phyloP scores from a whole-genome alignment of 352 stramenopile species.

The Thalassiosira ordinaria region DNA sequence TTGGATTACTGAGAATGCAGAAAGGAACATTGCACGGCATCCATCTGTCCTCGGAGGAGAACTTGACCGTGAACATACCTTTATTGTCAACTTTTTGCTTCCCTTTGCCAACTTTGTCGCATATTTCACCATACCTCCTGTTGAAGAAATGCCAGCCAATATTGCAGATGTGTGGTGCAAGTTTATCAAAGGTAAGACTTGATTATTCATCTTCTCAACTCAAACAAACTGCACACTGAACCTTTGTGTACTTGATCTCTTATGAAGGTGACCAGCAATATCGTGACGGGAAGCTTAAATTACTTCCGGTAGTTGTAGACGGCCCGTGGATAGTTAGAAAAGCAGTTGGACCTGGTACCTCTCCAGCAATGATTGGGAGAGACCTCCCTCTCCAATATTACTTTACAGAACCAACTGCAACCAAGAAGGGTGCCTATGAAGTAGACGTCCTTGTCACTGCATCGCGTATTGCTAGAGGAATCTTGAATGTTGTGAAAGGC shows the following conservation, averaged over 20 bases:
- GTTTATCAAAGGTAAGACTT: slow-evolving; percentile 79
- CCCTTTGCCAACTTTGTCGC: slow-evolving; percentile 85
- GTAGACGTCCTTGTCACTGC: slow-evolving; percentile 84
- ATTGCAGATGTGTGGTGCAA: slow-evolving; percentile 72
- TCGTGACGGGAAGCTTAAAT: slow-evolving; percentile 82
- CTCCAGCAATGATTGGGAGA: slow-evolving; percentile 81
- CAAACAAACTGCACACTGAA: no score
- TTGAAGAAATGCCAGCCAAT: slow-evolving; percentile 72
- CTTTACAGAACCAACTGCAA: slow-evolving; percentile 66
- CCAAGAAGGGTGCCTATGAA: slow-evolving; percentile 78
- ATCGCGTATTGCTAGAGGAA: slow-evolving; percentile 81
- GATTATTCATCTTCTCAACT: no score
- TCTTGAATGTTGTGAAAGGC: slow-evolving; percentile 85
- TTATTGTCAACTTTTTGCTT: slow-evolving; percentile 86
- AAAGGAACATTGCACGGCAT: slow-evolving; percentile 83
- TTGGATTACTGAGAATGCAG: slow-evolving; percentile 83
- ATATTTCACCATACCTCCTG: slow-evolving; percentile 77
- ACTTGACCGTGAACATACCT: slow-evolving; percentile 79
- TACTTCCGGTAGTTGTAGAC: slow-evolving; percentile 84
- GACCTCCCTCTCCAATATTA: slow-evolving; percentile 85
- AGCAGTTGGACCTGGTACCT: slow-evolving; percentile 79
- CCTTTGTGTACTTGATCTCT: no score
- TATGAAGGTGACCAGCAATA: slow-evolving; percentile 85
- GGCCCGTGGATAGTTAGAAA: slow-evolving; percentile 85
- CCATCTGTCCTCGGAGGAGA: slow-evolving; percentile 77